Conservation (phyloP, 140 eudicot genomes). For the Senecio squalidus region DNA sequence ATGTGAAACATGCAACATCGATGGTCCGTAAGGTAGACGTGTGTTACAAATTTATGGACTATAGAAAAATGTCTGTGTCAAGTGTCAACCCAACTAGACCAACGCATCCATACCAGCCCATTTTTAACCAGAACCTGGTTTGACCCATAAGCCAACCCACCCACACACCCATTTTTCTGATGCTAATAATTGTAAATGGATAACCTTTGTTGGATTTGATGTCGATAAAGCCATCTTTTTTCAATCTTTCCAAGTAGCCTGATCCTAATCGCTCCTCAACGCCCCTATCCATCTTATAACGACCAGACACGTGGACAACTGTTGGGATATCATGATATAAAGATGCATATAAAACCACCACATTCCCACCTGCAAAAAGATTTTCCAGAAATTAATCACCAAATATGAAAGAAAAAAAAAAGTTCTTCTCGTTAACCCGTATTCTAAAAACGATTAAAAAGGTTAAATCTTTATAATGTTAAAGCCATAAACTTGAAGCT, state of each 20-base stretch:
- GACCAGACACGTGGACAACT: conserved; percentile 73
- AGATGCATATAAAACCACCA: conserved; percentile 72
- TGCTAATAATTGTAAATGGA: neutral
- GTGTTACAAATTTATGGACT: too few species aligned
- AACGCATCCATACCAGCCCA: too few species aligned
- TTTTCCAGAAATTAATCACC: too few species aligned
- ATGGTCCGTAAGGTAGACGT: too few species aligned
- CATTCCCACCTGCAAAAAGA: conserved; percentile 56
- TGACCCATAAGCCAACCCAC: too few species aligned
- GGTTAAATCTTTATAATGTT: neutral
- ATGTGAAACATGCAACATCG: too few species aligned
- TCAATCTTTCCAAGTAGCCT: conserved; percentile 52
- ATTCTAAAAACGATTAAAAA: too few species aligned
- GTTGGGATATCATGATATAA: conserved; percentile 47
- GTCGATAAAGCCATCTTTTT: conserved; percentile 63
- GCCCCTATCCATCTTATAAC: conserved; percentile 66
- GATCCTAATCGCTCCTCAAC: conserved; percentile 54
- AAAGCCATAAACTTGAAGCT: neutral
- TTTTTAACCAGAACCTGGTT: too few species aligned
- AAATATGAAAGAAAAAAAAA: too few species aligned
- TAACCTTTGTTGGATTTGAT: conserved; percentile 46
- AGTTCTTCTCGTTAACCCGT: too few species aligned
- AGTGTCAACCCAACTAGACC: too few species aligned
- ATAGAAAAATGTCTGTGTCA: too few species aligned
- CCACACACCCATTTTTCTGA: neutral